Evolutionary conservation across 2,329 filamentous ascomycete species (phyloP).

Genomic region (Incumbomyces lentus): DNA sequence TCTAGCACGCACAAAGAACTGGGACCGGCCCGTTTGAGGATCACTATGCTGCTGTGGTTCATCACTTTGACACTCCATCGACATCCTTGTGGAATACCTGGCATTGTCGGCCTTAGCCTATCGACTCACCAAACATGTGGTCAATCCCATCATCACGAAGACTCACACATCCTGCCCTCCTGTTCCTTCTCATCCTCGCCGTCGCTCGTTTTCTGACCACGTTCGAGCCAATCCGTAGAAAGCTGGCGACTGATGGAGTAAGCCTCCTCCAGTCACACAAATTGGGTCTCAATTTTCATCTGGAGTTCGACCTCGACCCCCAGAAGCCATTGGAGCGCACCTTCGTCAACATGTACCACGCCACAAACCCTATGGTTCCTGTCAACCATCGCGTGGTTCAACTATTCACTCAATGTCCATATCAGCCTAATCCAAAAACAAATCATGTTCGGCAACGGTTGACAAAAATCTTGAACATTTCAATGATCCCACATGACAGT

Average conservation of each 20-base stretch:
- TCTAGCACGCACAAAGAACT: no score
- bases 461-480: slow-evolving; percentile 28
- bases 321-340: not conserved
- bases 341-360: not conserved
- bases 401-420: slow-evolving; percentile 16
- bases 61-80: no score
- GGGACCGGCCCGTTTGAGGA: no score
- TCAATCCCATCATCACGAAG: slow-evolving; percentile 23
- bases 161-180: slow-evolving; percentile 19
- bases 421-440: slow-evolving; percentile 24
- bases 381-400: slow-evolving; percentile 14
- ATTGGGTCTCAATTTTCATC: not conserved
- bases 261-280: not conserved
- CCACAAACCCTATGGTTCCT: not conserved
- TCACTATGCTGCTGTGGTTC: no score
- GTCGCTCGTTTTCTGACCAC: slow-evolving; percentile 13
- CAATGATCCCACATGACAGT: slow-evolving; percentile 21
- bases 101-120: no score
- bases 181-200: slow-evolving; percentile 16
- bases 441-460: slow-evolving; percentile 25
- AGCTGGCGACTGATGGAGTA: not conserved
- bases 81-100: no score
- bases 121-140: slow-evolving; percentile 18
- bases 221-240: not conserved
- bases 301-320: not conserved